Evolutionary conservation across 2,329 filamentous ascomycete species (phyloP).

Genomic region (Xylariaceae sp.): DNA sequence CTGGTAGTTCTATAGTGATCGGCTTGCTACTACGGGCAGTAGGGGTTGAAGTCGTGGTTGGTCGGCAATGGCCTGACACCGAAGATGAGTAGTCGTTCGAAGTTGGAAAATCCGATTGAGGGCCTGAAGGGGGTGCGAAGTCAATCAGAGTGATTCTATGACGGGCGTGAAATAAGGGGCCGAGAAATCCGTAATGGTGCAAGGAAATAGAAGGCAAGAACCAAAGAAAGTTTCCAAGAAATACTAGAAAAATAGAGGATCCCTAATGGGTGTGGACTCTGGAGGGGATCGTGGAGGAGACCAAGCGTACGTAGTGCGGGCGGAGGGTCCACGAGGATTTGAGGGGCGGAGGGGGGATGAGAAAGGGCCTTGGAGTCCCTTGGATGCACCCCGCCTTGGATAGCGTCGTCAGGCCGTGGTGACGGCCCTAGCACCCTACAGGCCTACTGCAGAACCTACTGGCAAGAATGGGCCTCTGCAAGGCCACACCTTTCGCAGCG

Average conservation of each 20-base stretch:
- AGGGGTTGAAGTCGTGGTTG: conserved; percentile 12
- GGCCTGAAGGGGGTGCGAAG: conserved; percentile 17
- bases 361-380: not conserved
- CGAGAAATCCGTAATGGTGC: conserved; percentile 1
- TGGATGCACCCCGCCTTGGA: conserved; percentile 1
- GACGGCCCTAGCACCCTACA: too few relatives aligned
- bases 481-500: too few relatives aligned
- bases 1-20: conserved; percentile 50
- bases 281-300: not conserved
- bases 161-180: conserved; percentile 12
- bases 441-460: too few relatives aligned
- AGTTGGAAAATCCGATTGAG: conserved; percentile 13
- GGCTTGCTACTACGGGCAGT: conserved; percentile 36
- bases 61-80: conserved; percentile 8
- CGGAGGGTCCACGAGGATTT: too few relatives aligned
- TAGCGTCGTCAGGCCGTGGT: too few relatives aligned
- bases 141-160: conserved; percentile 19
- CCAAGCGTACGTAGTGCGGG: not conserved
- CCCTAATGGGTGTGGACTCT: not conserved
- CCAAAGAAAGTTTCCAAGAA: conserved; percentile 8
- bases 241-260: not conserved
- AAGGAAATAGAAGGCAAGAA: too few relatives aligned
- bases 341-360: too few relatives aligned
- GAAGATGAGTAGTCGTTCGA: conserved; percentile 17
- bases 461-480: too few relatives aligned